A percentile compares a stretch with the other conserved stretches of the same genome.
Conservation (phyloP, 2,329 filamentous ascomycete species). For the Exophiala oligosperma region DNA sequence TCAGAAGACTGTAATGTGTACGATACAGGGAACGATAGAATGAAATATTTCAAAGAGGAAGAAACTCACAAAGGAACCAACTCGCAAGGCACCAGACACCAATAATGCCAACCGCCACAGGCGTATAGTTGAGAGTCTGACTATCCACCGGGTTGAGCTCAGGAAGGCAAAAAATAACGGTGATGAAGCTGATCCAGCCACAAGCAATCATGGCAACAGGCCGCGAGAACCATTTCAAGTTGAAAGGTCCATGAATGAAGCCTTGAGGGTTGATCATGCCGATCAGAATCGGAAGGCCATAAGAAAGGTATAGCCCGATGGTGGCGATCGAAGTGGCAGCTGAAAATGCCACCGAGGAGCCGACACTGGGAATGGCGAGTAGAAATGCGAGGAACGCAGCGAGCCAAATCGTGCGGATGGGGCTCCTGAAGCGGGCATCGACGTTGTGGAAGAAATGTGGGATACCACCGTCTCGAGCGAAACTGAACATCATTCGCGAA, state of each 20-base stretch:
- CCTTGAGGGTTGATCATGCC: conserved; percentile 52
- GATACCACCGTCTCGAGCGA: conserved; percentile 66
- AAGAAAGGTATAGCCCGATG: conserved; percentile 59
- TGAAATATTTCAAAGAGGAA: too few relatives aligned
- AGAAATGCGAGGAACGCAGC: conserved; percentile 56
- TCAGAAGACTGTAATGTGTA: too few relatives aligned
- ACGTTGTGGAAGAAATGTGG: conserved; percentile 55
- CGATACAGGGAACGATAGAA: too few relatives aligned
- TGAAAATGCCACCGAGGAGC: conserved; percentile 56
- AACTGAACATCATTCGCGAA: conserved; percentile 68
- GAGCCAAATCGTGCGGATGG: conserved; percentile 53
- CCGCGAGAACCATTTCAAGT: conserved; percentile 48
- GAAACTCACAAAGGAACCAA: conserved; percentile 49
- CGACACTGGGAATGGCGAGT: conserved; percentile 57
- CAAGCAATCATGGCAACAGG: conserved; percentile 51
- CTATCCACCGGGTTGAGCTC: conserved; percentile 55
- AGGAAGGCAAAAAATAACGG: conserved; percentile 59
- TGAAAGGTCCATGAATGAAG: conserved; percentile 60
- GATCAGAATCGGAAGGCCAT: conserved; percentile 58
- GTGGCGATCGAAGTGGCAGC: conserved; percentile 62
- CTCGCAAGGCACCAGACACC: conserved; percentile 46
- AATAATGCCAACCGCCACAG: conserved; percentile 60
- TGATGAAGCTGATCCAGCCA: conserved; percentile 57
- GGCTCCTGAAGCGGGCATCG: conserved; percentile 51
- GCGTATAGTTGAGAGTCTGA: conserved; percentile 62